These are phyloP conservation scores for Geotrichum macrosporum DNA, from an alignment of 1,139 yeast species.

Conservation along the genomic window DNA sequence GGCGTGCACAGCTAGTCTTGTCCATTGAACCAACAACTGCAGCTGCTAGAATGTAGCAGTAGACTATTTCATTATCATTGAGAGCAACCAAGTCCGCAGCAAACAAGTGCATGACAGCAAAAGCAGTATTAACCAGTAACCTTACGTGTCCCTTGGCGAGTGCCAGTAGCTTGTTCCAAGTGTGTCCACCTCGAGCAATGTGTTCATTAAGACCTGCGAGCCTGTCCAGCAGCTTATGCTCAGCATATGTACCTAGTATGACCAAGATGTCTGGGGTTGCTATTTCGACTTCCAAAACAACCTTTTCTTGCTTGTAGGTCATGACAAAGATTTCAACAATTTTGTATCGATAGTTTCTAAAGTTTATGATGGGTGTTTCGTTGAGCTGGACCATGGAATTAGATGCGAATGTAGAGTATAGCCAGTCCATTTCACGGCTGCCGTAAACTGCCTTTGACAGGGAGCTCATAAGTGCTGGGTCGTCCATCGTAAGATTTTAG, in stretches of 20 bases:
- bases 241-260: slow-evolving; percentile 18
- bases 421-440: slow-evolving; percentile 17
- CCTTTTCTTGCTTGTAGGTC: slow-evolving; percentile 20
- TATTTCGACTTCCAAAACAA: slow-evolving; percentile 18
- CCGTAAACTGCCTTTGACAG: slow-evolving; percentile 11
- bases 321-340: slow-evolving; percentile 22
- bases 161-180: slow-evolving; percentile 19
- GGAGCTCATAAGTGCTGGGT: slow-evolving; percentile 10
- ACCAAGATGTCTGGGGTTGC: slow-evolving; percentile 19
- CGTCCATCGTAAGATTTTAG: slow-evolving; percentile 7
- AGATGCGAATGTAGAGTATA: slow-evolving; percentile 7
- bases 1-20: slow-evolving; percentile 3
- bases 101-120: slow-evolving; percentile 21
- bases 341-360: slow-evolving; percentile 21
- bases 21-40: slow-evolving; percentile 19
- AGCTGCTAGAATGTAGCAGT: slow-evolving; percentile 21
- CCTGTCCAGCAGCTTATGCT: slow-evolving; percentile 12
- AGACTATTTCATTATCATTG: slow-evolving; percentile 20
- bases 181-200: slow-evolving; percentile 12
- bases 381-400: slow-evolving; percentile 14
- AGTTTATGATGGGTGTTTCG: slow-evolving; percentile 22
- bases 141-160: slow-evolving; percentile 16
- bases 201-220: slow-evolving; percentile 14
- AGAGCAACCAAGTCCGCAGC: slow-evolving; percentile 19
- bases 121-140: slow-evolving; percentile 19